Base-by-base conservation (phyloP, 495 filamentous ascomycete genomes). In the Penicillium mononematosum region DNA sequence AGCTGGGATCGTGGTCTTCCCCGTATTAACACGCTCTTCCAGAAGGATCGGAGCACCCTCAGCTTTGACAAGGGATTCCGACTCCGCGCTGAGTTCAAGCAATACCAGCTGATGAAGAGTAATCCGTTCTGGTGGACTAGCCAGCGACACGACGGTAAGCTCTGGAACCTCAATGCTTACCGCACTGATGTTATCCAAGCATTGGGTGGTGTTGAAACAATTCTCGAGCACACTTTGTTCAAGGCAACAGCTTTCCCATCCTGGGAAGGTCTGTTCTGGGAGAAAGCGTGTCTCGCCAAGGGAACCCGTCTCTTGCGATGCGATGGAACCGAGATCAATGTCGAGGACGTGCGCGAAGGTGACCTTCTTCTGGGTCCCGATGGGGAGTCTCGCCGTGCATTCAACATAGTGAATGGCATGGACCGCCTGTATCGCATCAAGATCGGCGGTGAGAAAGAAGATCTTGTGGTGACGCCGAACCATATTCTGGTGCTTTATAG, bases 121-220 rank as follows among this genome's bases (percentile, higher is more conserved):
- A 97, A 97, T 71, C 93, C 94, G 0, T 98, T 97, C 81, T 97
- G 92, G 93, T 98, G 94, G 95, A 99, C 95, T 3, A 96, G 90
- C 65, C 95, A 98, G 71, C 81, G 95, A 46, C 95, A 99, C 65
- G 95, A 99, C 65, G 95, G 95, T 70, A 99, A 98, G 72, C 76
- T 99, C 39, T 99, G 95, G 95, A 97, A 99, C 65, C 73, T 99
- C 63, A 99, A 98, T 60, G 92, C 95, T 19, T 98, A 99, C 73
- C 82, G 95, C 60, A 98, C 95, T 10, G 95, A 99, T 78, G 95
- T 99, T 32, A 99, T 99, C 58, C 95, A 99, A 70, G 92, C 94
- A 0, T 81, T 99, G 54, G 95, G 95, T 67, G 95, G 95, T 86
- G 95, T 99, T n/a, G 95, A 99, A 69, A 98, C 95, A 2, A 99